Evolutionary conservation across 2,329 filamentous ascomycete genomes (phyloP).

Genomic region (Ambrosiella beaveri): DNA sequence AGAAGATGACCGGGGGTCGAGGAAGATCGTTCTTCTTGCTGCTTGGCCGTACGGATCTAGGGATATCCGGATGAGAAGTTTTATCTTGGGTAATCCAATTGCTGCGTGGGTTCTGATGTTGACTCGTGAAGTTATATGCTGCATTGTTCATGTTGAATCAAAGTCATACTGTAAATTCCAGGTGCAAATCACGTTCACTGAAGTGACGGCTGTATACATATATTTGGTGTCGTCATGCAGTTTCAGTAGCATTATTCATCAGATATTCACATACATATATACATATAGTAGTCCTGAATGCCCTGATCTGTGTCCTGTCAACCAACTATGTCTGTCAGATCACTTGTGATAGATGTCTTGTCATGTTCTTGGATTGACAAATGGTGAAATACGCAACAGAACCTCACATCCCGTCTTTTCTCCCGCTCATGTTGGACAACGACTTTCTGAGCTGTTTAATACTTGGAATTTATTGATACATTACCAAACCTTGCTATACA

Average conservation of each 20-base stretch:
- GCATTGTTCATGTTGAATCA: neutral
- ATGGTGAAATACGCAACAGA: neutral
- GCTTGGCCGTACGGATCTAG: neutral
- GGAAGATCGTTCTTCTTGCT: neutral
- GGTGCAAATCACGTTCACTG: too few relatives aligned
- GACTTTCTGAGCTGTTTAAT: neutral
- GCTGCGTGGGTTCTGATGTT: neutral
- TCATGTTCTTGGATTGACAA: neutral
- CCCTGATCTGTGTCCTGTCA: neutral
- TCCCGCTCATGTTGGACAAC: neutral
- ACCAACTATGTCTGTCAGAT: neutral
- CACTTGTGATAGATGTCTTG: neutral
- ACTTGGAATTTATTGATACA: too few relatives aligned
- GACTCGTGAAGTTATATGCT: neutral
- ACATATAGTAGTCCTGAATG: too few relatives aligned
- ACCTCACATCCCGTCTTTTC: neutral
- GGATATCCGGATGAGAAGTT: neutral
- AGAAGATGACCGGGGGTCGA: slow-evolving; percentile 1
- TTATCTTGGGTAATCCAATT: neutral
- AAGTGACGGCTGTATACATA: too few relatives aligned
- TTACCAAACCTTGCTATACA: too few relatives aligned
- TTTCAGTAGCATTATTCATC: too few relatives aligned
- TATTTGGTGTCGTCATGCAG: too few relatives aligned
- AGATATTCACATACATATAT: too few relatives aligned
- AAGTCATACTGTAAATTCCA: too few relatives aligned